phyloP scores from a whole-genome alignment of 1,284 basidiomycete genomes.

The Ustanciosporium gigantosporum region DNA sequence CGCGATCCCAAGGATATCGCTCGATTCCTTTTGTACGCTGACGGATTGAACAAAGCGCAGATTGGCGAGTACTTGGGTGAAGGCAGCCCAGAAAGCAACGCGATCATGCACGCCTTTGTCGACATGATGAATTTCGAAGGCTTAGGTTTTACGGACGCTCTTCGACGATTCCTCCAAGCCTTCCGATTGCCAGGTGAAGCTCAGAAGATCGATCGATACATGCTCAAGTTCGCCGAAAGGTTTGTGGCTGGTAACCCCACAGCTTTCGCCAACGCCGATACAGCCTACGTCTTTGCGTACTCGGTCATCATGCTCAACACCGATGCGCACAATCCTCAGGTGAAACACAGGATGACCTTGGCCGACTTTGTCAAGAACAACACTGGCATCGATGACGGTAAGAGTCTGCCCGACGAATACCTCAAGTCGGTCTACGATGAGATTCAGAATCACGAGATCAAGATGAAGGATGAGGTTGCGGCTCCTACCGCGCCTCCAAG shows the following conservation, averaged over 20 bases:
- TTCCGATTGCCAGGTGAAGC: slow-evolving; percentile 60
- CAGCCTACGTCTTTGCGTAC: slow-evolving; percentile 60
- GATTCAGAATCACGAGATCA: slow-evolving; percentile 60
- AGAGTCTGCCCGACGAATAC: slow-evolving; percentile 56
- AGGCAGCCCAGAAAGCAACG: slow-evolving; percentile 59
- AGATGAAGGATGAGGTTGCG: slow-evolving; percentile 60
- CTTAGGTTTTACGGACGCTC: slow-evolving; percentile 55
- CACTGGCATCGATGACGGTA: slow-evolving; percentile 59
- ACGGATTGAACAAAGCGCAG: slow-evolving; percentile 91
- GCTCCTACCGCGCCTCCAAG: slow-evolving; percentile 16
- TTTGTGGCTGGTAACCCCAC: slow-evolving; percentile 57
- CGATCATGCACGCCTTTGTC: slow-evolving; percentile 61
- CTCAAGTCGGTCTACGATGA: slow-evolving; percentile 54
- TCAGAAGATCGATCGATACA: slow-evolving; percentile 61
- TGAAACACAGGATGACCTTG: slow-evolving; percentile 60
- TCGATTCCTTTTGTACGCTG: slow-evolving; percentile 81
- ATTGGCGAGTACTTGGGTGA: slow-evolving; percentile 94
- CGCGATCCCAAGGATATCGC: slow-evolving; percentile 80
- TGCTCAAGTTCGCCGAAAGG: slow-evolving; percentile 61
- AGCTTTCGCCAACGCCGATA: slow-evolving; percentile 60
- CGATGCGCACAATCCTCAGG: slow-evolving; percentile 60
- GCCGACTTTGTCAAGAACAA: slow-evolving; percentile 61
- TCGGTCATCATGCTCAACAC: slow-evolving; percentile 62
- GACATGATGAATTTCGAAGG: slow-evolving; percentile 59
- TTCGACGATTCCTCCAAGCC: slow-evolving; percentile 58